Percentiles rank a stretch among this genome's conserved stretches.
Conservation (phyloP, 345 rosid species). For the Microcos paniculata region DNA sequence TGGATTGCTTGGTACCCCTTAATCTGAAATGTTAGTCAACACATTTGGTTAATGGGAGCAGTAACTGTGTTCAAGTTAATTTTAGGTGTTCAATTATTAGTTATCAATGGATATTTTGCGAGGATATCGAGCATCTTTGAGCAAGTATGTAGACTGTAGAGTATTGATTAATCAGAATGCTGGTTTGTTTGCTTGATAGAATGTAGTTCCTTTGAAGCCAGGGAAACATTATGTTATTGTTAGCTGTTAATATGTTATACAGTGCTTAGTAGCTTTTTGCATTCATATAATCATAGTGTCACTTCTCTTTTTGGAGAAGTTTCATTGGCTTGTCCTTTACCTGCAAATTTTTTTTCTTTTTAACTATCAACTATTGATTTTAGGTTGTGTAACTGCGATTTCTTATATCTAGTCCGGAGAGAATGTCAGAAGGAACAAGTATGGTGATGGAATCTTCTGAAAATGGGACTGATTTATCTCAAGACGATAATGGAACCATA, state of each 20-base stretch:
- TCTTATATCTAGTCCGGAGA: constrained; percentile 17
- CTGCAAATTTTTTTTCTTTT: background rate
- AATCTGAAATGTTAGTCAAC: background rate
- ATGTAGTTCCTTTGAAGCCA: constrained; percentile 3
- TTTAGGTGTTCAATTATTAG: background rate
- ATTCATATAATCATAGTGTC: background rate
- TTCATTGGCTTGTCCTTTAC: background rate
- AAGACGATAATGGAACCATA: constrained; percentile 36
- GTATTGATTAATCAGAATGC: background rate
- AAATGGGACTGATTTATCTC: constrained; percentile 43
- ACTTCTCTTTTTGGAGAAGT: background rate
- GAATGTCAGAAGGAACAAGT: constrained; percentile 42
- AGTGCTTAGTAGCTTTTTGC: background rate
- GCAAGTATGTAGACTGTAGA: background rate
- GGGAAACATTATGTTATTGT: background rate
- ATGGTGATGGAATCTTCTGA: constrained; percentile 47
- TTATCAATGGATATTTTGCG: constrained; percentile 7
- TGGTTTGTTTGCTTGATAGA: background rate
- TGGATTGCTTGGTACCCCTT: background rate
- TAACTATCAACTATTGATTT: background rate
- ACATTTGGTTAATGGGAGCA: background rate
- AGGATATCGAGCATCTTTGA: background rate
- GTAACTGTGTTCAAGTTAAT: background rate
- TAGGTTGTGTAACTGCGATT: constrained; percentile 15
- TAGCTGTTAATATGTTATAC: background rate